Percentiles rank a stretch among this genome's conserved stretches.
These are phyloP conservation scores for Suhomyces xylopsoci DNA, from an alignment of 805 yeast genomes.

Conservation along the genomic window DNA sequence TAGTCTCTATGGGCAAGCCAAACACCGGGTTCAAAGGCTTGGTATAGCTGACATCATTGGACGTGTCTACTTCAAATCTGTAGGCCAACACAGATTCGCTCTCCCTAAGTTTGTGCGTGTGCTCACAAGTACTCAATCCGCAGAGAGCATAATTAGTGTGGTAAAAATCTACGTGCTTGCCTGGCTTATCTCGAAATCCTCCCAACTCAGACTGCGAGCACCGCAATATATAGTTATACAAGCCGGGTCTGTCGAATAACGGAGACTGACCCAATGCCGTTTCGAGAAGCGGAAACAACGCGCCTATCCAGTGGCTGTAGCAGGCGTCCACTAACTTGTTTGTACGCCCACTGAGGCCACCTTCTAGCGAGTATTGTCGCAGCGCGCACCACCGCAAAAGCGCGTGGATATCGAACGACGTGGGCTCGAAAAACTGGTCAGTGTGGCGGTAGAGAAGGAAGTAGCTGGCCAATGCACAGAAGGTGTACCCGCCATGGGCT, in stretches of 20 bases:
- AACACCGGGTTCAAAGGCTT: slow-evolving; percentile 25
- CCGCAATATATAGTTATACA: slow-evolving; percentile 63
- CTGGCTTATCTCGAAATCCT: slow-evolving; percentile 89
- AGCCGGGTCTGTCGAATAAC: slow-evolving; percentile 52
- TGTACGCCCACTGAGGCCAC: slow-evolving; percentile 86
- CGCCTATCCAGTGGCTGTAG: slow-evolving; percentile 95
- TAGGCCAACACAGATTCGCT: slow-evolving; percentile 14
- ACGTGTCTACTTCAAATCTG: slow-evolving; percentile 10
- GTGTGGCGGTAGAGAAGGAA: slow-evolving; percentile 43
- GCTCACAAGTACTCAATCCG: slow-evolving; percentile 66
- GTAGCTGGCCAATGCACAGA: slow-evolving; percentile 74
- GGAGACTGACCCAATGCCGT: slow-evolving; percentile 26
- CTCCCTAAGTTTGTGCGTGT: slow-evolving; percentile 25
- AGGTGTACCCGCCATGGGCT: slow-evolving; percentile 97
- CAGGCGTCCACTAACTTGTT: slow-evolving; percentile 96
- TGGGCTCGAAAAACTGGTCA: slow-evolving; percentile 14
- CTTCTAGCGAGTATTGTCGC: slow-evolving; percentile 73
- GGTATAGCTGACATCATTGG: slow-evolving; percentile 8
- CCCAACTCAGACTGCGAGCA: slow-evolving; percentile 74
- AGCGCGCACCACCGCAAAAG: slow-evolving; percentile 65
- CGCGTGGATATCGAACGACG: slow-evolving; percentile 38
- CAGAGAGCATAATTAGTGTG: slow-evolving; percentile 83
- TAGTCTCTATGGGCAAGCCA: slow-evolving; percentile 19
- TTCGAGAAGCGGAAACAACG: slow-evolving; percentile 62
- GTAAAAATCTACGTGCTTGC: slow-evolving; percentile 74